Conservation (phyloP, 176 grass and related monocot genomes). For the Carex cristatella region DNA sequence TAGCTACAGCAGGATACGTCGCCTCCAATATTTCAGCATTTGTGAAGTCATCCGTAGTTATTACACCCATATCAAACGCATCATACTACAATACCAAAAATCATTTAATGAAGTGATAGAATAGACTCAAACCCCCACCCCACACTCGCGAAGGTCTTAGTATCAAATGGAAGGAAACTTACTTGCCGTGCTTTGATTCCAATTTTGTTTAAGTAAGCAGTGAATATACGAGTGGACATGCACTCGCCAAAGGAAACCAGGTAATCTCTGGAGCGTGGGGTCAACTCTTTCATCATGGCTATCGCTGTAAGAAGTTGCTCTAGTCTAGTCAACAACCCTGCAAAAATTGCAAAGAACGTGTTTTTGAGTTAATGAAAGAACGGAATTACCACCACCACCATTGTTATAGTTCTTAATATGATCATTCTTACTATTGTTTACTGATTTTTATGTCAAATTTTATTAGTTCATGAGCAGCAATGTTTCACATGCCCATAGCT, state of each 20-base stretch:
- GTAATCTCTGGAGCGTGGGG: conserved; percentile 73
- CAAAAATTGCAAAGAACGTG: neutral
- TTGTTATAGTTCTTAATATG: neutral
- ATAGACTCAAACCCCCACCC: neutral
- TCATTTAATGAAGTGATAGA: neutral
- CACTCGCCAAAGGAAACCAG: conserved; percentile 95
- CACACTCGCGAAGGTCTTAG: neutral
- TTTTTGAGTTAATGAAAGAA: neutral
- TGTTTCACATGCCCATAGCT: neutral
- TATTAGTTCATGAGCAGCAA: neutral
- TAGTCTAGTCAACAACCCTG: conserved; percentile 69
- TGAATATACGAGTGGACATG: conserved; percentile 86
- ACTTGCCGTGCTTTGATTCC: conserved; percentile 75
- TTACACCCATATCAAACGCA: conserved; percentile 87
- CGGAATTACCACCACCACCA: neutral
- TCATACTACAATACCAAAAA: conserved; percentile 59
- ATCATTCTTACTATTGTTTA: neutral
- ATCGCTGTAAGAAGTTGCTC: conserved; percentile 92
- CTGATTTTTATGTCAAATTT: neutral
- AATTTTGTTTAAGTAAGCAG: conserved; percentile 90
- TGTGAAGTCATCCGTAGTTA: conserved; percentile 86
- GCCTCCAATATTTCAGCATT: conserved; percentile 94
- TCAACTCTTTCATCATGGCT: conserved; percentile 99
- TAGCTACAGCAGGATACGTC: conserved; percentile 88
- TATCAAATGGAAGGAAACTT: conserved; percentile 12